Evolutionary conservation across 2,329 filamentous ascomycete species (phyloP), one percentile per base, ranked within the genome.

Genomic region (Cordyceps cicadae): DNA sequence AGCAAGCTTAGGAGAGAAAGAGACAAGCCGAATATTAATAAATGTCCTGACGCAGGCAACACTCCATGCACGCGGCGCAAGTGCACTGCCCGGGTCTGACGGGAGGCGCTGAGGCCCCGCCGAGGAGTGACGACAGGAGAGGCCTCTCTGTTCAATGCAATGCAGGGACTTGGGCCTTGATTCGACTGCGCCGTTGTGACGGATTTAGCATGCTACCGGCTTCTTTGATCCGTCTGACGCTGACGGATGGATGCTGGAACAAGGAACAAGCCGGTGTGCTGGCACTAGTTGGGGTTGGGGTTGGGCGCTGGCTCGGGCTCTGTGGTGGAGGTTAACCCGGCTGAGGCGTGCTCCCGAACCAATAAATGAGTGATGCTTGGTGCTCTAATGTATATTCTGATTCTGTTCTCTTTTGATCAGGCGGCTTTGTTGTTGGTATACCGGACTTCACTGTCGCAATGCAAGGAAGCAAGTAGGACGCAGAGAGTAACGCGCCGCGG

Each of bases 21-120:
- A 14, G 34, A 37, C 12, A 9, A 14, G 11, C 11, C 4, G 14
- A 21, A 46, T 6, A 34, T 9, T 37, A 24, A 15, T 17, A 24
- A 24, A 24, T 24, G 24, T 24, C 17, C 19, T 15, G 12, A 45
- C 26, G 11, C 3, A 46, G 21, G 43, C n/a, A 7, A 56, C 21
- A 46, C 41, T 32, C 41, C 17, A 26, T 26, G n/a, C n/a, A n/a
- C n/a, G n/a, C n/a, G n/a, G 24, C 17, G 32, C 11, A 9, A 43
- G 6, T 56, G 54, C 54, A 56, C 41, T 46, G 41, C 53, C 53
- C 43, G 54, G 54, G 37, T 56, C 54, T 55, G 41, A 56, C 54
- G 41, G 53, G 21, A 55, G 52, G 39, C 24, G 17, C 53, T 32
- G 41, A 17, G n/a, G 43, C 54, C 54, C 54, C 54, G 54, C 41